These are phyloP conservation scores for Thraustochytrium sp. DNA, from an alignment of 352 stramenopile species.

Conservation along the genomic window DNA sequence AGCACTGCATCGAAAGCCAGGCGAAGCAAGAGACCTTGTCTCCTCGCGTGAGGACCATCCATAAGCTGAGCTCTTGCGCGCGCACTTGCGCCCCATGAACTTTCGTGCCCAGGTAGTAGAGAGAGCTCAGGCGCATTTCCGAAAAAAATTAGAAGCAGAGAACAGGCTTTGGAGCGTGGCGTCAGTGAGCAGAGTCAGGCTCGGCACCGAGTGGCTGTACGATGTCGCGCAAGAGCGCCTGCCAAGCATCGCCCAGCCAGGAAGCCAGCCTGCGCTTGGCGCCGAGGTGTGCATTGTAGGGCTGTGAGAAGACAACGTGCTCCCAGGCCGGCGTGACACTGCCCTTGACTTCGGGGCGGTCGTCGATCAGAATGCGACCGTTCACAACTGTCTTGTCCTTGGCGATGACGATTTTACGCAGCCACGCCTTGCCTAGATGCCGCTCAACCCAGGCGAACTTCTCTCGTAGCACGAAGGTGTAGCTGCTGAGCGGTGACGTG, in stretches of 20 bases:
- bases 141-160: too few species aligned
- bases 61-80: too few species aligned
- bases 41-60: too few species aligned
- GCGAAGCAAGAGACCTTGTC: too few species aligned
- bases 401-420: conserved; percentile 41
- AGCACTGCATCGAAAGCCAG: too few species aligned
- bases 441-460: conserved; percentile 48
- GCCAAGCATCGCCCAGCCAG: not conserved
- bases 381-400: conserved; percentile 46
- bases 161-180: too few species aligned
- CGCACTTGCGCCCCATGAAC: too few species aligned
- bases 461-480: conserved; percentile 5
- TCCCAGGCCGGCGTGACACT: conserved; percentile 9
- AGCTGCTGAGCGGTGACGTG: conserved; percentile 12
- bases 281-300: conserved; percentile 36
- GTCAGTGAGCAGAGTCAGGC: too few species aligned
- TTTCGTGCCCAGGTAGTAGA: too few species aligned
- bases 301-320: conserved; percentile 46
- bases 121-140: too few species aligned
- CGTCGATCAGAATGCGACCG: conserved; percentile 44
- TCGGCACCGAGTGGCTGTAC: too few species aligned
- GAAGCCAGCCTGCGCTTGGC: not conserved
- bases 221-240: too few species aligned
- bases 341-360: conserved; percentile 34
- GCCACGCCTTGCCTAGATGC: conserved; percentile 42